A percentile compares a stretch with the other conserved stretches of the same genome.
phyloP scores from a whole-genome alignment of 1,284 basidiomycete species.

The Ceratobasidium sp. region DNA sequence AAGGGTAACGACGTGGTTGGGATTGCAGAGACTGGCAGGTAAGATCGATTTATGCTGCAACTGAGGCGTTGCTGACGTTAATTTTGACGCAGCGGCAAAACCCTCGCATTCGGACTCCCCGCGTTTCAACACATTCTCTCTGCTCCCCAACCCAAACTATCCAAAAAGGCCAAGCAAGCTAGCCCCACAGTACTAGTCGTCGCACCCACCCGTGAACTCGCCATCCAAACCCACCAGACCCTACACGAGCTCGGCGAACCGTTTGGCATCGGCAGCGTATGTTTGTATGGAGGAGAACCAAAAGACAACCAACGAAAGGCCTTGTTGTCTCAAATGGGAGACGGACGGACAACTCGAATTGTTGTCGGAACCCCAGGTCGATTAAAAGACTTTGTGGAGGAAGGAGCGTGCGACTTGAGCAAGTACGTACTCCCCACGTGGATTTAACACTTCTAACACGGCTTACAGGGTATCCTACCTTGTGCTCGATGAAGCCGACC shows the following conservation, averaged over 20 bases:
- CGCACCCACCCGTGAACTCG: constrained; percentile 93
- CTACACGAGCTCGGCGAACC: constrained; percentile 78
- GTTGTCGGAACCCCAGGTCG: constrained; percentile 96
- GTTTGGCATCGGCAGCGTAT: constrained; percentile 80
- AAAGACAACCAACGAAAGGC: constrained; percentile 81
- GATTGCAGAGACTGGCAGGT: constrained; percentile 96
- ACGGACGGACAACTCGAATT: constrained; percentile 62
- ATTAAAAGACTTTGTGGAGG: constrained; percentile 86
- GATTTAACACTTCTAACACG: constrained; percentile 26
- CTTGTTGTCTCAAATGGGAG: constrained; percentile 48
- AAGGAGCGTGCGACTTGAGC: constrained; percentile 83
- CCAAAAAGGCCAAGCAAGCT: constrained; percentile 48
- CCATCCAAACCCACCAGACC: constrained; percentile 92
- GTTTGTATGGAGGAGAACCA: constrained; percentile 90
- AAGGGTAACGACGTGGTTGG: constrained; percentile 89
- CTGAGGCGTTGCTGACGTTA: background rate
- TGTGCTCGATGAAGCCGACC: constrained; percentile 96
- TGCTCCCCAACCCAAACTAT: constrained; percentile 30
- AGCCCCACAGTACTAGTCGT: constrained; percentile 81
- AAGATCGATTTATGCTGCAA: constrained; percentile 39
- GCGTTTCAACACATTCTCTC: constrained; percentile 57
- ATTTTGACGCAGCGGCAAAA: constrained; percentile 78
- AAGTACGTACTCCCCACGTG: constrained; percentile 55
- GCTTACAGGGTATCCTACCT: constrained; percentile 78
- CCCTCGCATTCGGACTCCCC: constrained; percentile 94